These are phyloP conservation scores for Sherardia arvensis DNA, from an alignment of 257 asterid species.

Conservation along the genomic window DNA sequence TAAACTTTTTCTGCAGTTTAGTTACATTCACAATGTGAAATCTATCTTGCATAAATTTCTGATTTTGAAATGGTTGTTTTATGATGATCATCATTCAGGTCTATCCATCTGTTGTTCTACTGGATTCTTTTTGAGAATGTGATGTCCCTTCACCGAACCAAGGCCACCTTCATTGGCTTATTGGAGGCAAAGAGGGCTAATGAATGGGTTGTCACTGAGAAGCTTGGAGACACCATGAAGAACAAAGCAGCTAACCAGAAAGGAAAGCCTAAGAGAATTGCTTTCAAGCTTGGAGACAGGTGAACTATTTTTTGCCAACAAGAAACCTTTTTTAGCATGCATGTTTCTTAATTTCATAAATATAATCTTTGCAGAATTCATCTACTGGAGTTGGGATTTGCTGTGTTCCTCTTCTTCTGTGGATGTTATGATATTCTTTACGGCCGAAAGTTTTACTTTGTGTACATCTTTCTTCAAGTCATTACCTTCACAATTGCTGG, in stretches of 20 bases:
- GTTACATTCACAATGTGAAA: background rate
- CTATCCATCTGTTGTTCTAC: conserved; percentile 76
- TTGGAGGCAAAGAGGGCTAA: conserved; percentile 80
- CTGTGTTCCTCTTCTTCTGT: conserved; percentile 65
- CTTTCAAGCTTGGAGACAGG: conserved; percentile 62
- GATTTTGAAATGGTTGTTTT: background rate
- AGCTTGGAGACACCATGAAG: conserved; percentile 74
- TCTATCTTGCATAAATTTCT: background rate
- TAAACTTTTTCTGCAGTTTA: background rate
- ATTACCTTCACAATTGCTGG: conserved; percentile 82
- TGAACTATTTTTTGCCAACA: conserved; percentile 1
- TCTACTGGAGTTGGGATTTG: conserved; percentile 66
- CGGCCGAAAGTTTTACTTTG: conserved; percentile 70
- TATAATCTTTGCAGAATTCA: conserved; percentile 42
- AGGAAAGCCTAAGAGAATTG: conserved; percentile 30
- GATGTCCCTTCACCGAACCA: conserved; percentile 92
- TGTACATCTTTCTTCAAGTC: conserved; percentile 76
- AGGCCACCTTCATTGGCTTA: conserved; percentile 87
- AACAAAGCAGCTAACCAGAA: conserved; percentile 40
- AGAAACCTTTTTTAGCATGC: background rate
- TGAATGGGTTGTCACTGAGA: conserved; percentile 98
- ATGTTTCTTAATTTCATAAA: background rate
- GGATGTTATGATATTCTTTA: conserved; percentile 82
- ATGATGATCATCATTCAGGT: conserved; percentile 33
- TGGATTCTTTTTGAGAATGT: conserved; percentile 98